A percentile compares a stretch with the other conserved stretches of the same genome.
Evolutionary conservation across 148 eudicot genomes (phyloP).

Genomic region (Rhododendron williamsianum): DNA sequence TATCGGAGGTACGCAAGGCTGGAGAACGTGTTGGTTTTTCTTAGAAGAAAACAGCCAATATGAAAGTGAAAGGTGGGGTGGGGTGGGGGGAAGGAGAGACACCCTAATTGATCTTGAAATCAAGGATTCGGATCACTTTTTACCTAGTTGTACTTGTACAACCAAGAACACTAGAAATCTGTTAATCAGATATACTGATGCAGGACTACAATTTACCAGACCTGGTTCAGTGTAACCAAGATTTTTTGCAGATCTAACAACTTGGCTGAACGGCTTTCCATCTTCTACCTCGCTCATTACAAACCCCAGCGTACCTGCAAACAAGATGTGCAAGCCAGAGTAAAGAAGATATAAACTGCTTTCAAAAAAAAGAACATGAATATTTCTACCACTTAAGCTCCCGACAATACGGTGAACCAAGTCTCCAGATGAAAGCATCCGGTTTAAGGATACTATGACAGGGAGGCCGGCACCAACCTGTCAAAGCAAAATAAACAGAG

Average conservation of each 20-base stretch:
- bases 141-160: background rate
- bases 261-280: slow-evolving; percentile 87
- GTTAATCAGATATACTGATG: background rate
- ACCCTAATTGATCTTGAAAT: background rate
- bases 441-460: slow-evolving; percentile 69
- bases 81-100: background rate
- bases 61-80: background rate
- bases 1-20: background rate
- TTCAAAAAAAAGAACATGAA: background rate
- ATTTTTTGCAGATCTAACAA: slow-evolving; percentile 76
- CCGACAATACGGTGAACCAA: slow-evolving; percentile 64
- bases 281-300: slow-evolving; percentile 95
- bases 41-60: background rate
- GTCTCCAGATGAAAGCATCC: slow-evolving; percentile 87
- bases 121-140: background rate
- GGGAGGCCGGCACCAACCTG: slow-evolving; percentile 99
- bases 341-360: background rate
- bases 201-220: slow-evolving; percentile 10
- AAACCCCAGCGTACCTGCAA: slow-evolving; percentile 84
- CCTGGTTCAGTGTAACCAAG: slow-evolving; percentile 99
- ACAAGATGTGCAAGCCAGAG: background rate
- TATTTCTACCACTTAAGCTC: slow-evolving; percentile 75
- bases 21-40: background rate
- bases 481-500: slow-evolving; percentile 15
- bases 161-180: background rate